Evolutionary conservation across 2,329 filamentous ascomycete genomes (phyloP).

Genomic region (Thielaviopsis populi): DNA sequence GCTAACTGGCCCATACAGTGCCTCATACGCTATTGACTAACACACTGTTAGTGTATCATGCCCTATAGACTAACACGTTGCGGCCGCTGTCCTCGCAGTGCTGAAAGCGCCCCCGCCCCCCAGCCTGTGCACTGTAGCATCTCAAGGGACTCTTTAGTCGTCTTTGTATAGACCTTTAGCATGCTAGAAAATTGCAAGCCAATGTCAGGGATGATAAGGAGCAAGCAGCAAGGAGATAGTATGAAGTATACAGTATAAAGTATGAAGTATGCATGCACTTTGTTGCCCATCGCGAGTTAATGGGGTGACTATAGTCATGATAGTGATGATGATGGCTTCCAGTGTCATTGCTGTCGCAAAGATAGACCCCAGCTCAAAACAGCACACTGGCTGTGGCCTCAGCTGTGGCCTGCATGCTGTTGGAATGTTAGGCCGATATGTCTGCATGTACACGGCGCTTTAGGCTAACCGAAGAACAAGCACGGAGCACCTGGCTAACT

Average conservation of each 20-base stretch:
- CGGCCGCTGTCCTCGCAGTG: not conserved
- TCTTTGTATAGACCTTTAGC: not conserved
- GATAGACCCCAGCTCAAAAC: no score
- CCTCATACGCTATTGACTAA: not conserved
- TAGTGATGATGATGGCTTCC: not conserved
- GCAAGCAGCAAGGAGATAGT: no score
- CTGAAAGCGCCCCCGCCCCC: no score
- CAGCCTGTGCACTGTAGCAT: not conserved
- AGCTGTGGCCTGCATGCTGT: not conserved
- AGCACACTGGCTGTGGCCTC: not conserved
- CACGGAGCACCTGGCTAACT: not conserved
- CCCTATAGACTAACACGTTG: not conserved
- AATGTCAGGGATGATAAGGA: not conserved
- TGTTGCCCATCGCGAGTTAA: not conserved
- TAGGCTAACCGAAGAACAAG: not conserved
- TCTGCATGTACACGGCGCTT: not conserved
- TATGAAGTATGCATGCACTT: slow-evolving; percentile 6
- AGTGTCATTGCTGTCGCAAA: no score
- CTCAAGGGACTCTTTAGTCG: not conserved
- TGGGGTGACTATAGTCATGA: not conserved
- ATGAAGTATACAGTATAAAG: no score
- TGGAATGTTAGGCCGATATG: not conserved
- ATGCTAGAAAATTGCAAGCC: not conserved
- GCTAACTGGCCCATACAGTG: not conserved
- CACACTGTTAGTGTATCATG: not conserved